Conservation (phyloP, 1,284 basidiomycete species). For the Tremellales sp. region DNA sequence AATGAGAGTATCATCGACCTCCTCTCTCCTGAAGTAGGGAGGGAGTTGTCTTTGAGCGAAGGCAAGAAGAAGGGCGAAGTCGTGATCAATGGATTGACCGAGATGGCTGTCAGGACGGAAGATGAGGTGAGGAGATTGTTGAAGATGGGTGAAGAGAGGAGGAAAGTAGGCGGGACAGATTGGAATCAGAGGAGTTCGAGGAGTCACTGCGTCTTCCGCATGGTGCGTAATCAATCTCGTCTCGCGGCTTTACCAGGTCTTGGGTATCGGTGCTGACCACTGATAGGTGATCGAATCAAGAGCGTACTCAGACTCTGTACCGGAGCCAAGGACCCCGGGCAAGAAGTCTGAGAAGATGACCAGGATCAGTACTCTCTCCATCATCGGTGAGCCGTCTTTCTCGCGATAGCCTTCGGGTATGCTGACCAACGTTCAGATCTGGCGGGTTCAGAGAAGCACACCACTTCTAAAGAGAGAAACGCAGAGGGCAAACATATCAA, state of each 20-base stretch:
- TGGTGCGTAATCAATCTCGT: constrained; percentile 54
- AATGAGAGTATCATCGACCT: constrained; percentile 82
- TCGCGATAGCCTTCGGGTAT: not conserved
- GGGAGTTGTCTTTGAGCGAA: constrained; percentile 44
- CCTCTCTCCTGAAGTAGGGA: constrained; percentile 29
- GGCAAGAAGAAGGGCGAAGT: constrained; percentile 48
- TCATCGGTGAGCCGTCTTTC: constrained; percentile 22
- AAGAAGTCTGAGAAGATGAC: constrained; percentile 43
- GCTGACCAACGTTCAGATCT: constrained; percentile 64
- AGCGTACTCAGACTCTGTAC: constrained; percentile 8
- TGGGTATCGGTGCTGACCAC: not conserved
- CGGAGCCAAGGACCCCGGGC: constrained; percentile 19
- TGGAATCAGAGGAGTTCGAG: constrained; percentile 94
- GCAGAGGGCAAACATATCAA: constrained; percentile 93
- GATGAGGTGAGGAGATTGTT: constrained; percentile 81
- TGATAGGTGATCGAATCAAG: constrained; percentile 47
- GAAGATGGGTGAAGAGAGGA: constrained; percentile 75
- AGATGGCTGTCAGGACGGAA: constrained; percentile 75
- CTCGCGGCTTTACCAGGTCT: not conserved
- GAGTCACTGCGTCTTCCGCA: constrained; percentile 86
- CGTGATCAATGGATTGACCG: constrained; percentile 47
- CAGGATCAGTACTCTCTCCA: constrained; percentile 63
- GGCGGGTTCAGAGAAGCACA: constrained; percentile 95
- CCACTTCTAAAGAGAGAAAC: constrained; percentile 85
- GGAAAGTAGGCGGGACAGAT: constrained; percentile 89